phyloP scores from a whole-genome alignment of 2,329 filamentous ascomycete genomes.

The Neofusicoccum kwambonambiense region DNA sequence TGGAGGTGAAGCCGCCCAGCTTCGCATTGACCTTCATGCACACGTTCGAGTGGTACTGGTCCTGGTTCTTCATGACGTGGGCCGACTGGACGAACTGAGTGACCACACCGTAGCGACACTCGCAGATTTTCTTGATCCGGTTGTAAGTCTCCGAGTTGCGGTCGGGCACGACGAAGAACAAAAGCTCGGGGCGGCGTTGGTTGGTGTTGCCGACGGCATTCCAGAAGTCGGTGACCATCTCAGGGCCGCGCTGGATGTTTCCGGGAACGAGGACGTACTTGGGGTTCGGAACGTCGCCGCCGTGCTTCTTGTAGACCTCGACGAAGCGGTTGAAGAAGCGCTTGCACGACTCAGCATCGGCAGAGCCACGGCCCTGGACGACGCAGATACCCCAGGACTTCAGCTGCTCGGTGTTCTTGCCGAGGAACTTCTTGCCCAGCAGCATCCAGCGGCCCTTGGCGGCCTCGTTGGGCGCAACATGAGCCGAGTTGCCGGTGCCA shows the following conservation, averaged over 20 bases:
- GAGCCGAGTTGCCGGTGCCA: constrained; percentile 24
- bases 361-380: constrained; percentile 55
- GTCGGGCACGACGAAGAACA: constrained; percentile 74
- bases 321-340: constrained; percentile 62
- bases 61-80: constrained; percentile 67
- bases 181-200: constrained; percentile 65
- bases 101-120: constrained; percentile 79
- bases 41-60: constrained; percentile 91
- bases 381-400: constrained; percentile 73
- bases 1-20: constrained; percentile 75
- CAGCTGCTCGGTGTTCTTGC: constrained; percentile 62
- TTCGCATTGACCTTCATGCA: constrained; percentile 97
- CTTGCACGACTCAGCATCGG: constrained; percentile 47
- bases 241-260: constrained; percentile 40
- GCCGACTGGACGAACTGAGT: constrained; percentile 76
- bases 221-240: constrained; percentile 58
- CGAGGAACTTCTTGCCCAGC: constrained; percentile 73
- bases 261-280: constrained; percentile 42
- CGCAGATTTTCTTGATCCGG: constrained; percentile 83
- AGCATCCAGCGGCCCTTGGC: constrained; percentile 82
- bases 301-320: constrained; percentile 60
- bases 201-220: constrained; percentile 54
- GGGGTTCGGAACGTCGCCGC: constrained; percentile 53
- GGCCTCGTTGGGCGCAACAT: constrained; percentile 37
- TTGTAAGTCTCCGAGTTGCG: constrained; percentile 74